These are phyloP conservation scores for Magnolia sinica DNA, from an alignment of 164 flowering plant genomes.

Conservation along the genomic window DNA sequence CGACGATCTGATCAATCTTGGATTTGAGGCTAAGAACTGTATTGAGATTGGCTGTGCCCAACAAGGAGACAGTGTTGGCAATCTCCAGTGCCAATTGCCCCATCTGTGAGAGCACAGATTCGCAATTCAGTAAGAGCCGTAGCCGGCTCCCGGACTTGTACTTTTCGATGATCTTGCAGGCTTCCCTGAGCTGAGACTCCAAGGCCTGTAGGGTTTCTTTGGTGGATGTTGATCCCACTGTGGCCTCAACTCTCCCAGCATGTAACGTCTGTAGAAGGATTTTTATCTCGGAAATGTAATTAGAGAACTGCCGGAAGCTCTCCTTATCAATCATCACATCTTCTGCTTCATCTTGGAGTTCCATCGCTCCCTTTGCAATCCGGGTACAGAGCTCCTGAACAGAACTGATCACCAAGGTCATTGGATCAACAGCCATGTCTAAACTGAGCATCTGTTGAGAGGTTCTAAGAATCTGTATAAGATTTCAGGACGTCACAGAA, in stretches of 20 bases:
- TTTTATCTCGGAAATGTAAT: conserved; percentile 12
- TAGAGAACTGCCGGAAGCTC: conserved; percentile 21
- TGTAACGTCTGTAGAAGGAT: conserved; percentile 14
- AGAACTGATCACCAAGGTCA: neutral
- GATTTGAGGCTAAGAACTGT: conserved; percentile 5
- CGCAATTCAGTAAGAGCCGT: conserved; percentile 10
- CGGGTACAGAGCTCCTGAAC: conserved; percentile 21
- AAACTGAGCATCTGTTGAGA: neutral
- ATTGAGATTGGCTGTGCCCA: conserved; percentile 11
- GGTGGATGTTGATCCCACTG: neutral
- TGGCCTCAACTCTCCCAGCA: conserved; percentile 1
- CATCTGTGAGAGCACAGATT: conserved; percentile 14
- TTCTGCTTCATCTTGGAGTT: conserved; percentile 5
- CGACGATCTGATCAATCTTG: conserved; percentile 11
- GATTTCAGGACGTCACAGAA: neutral
- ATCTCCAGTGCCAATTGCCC: conserved; percentile 13
- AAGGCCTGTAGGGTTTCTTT: conserved; percentile 12
- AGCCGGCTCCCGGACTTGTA: conserved; percentile 19
- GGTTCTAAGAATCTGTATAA: neutral
- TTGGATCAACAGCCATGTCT: neutral
- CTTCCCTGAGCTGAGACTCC: conserved; percentile 10
- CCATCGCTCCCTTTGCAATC: neutral
- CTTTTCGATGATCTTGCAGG: conserved; percentile 9
- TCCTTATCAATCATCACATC: conserved; percentile 13
- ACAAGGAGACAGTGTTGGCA: conserved; percentile 11